phyloP scores from a whole-genome alignment of 305 asterid species.

The Fraxinus baroniana region DNA sequence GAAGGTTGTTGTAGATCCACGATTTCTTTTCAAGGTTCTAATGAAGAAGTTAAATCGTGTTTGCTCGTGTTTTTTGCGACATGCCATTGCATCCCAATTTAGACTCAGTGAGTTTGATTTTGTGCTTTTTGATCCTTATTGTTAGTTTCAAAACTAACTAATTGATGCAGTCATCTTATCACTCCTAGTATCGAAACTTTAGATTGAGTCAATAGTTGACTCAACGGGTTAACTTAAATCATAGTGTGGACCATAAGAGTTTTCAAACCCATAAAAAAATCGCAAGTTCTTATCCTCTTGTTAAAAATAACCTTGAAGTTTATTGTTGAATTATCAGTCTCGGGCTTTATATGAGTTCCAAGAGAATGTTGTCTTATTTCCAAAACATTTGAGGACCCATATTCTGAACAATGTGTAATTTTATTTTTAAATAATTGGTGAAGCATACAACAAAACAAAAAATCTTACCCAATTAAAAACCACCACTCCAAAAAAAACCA shows the following conservation, averaged over 20 bases:
- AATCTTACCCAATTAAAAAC: neutral
- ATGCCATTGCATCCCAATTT: constrained; percentile 45
- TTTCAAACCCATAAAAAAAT: constrained; percentile 10
- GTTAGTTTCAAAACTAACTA: constrained; percentile 34
- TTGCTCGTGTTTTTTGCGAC: constrained; percentile 7
- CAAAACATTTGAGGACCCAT: neutral
- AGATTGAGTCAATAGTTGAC: constrained; percentile 38
- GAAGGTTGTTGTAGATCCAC: neutral
- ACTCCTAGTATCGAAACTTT: constrained; percentile 31
- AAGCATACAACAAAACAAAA: neutral
- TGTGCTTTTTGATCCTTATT: constrained; percentile 45
- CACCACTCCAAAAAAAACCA: neutral
- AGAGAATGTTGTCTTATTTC: neutral
- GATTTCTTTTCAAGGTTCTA: neutral
- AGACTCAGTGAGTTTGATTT: constrained; percentile 46
- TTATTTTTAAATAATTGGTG: neutral
- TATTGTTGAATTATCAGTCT: neutral
- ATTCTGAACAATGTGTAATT: neutral
- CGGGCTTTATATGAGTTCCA: neutral
- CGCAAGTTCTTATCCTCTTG: constrained; percentile 10
- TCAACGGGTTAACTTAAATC: constrained; percentile 52
- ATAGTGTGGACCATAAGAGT: constrained; percentile 27
- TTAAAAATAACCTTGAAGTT: neutral
- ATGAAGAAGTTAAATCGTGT: constrained; percentile 2
- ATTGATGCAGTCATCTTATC: constrained; percentile 41